Evolutionary conservation across 129 eudicot species (phyloP).

Genomic region (Saussurea involucrata): DNA sequence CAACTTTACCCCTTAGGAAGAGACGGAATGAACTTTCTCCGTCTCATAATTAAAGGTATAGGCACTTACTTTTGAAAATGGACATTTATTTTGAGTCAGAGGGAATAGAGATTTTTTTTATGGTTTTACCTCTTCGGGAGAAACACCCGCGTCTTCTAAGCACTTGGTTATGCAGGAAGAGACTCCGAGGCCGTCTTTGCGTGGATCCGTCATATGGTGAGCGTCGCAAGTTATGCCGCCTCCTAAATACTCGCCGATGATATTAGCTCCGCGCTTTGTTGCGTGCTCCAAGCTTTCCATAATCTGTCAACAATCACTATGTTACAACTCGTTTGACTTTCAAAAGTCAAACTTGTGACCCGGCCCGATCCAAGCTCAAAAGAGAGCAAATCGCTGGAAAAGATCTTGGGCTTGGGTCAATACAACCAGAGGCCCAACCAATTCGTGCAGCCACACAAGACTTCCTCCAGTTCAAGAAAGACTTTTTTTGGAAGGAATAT

Average conservation of each 20-base stretch:
- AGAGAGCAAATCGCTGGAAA: not conserved
- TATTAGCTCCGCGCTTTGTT: constrained; percentile 67
- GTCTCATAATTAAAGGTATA: not conserved
- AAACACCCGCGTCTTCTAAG: constrained; percentile 68
- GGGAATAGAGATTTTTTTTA: not conserved
- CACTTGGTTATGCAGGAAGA: constrained; percentile 73
- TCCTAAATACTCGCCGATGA: constrained; percentile 78
- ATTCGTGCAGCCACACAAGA: not conserved
- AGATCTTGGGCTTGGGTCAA: not conserved
- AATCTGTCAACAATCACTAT: constrained; percentile 26
- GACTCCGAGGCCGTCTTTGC: constrained; percentile 82
- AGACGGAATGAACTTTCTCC: not conserved
- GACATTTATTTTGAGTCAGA: not conserved
- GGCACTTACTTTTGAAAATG: not conserved
- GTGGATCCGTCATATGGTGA: constrained; percentile 94
- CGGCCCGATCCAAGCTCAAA: not conserved
- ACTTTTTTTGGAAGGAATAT: not conserved
- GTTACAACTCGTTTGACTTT: constrained; percentile 5
- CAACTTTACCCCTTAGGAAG: not conserved
- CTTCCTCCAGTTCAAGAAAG: too few species aligned
- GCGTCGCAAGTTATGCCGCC: constrained; percentile 92
- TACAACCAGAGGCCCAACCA: constrained; percentile 1
- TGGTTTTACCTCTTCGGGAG: constrained; percentile 76
- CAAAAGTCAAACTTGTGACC: constrained; percentile 5
- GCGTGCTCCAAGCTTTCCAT: constrained; percentile 98